Percentiles rank a stretch among this genome's conserved stretches.
Conservation (phyloP, 345 rosid species). For the Turnera subulata region DNA sequence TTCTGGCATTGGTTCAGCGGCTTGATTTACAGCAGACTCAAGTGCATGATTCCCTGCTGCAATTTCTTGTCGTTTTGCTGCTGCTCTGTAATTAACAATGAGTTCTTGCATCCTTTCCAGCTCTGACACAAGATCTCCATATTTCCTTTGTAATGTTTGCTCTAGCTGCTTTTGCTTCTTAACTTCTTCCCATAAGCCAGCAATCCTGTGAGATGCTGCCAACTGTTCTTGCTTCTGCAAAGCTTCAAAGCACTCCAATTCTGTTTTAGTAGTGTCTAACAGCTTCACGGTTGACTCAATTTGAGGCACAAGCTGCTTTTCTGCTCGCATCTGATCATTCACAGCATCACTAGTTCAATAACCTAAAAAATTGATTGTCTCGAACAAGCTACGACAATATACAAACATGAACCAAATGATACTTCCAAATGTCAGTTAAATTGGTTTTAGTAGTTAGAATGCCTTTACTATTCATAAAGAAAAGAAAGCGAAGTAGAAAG, state of each 20-base stretch:
- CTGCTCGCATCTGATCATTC: conserved; percentile 65
- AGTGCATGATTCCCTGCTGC: conserved; percentile 34
- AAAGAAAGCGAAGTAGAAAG: too few relatives aligned
- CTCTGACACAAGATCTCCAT: conserved; percentile 58
- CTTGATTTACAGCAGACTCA: conserved; percentile 27
- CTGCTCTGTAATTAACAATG: conserved; percentile 39
- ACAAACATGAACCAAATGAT: too few relatives aligned
- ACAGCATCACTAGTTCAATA: conserved; percentile 11
- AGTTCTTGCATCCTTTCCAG: conserved; percentile 54
- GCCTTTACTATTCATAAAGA: too few relatives aligned
- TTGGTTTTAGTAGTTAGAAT: too few relatives aligned
- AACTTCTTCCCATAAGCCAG: conserved; percentile 76
- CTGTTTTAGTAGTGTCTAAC: conserved; percentile 81
- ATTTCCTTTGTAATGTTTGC: conserved; percentile 60
- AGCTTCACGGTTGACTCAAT: conserved; percentile 76
- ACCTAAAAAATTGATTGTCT: not conserved
- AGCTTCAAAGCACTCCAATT: conserved; percentile 84
- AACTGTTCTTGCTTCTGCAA: conserved; percentile 92
- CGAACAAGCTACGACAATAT: too few relatives aligned
- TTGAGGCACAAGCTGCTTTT: conserved; percentile 59
- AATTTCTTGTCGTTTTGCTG: conserved; percentile 47
- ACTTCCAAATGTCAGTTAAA: too few relatives aligned
- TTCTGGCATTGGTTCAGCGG: conserved; percentile 18
- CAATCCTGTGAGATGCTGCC: conserved; percentile 81
- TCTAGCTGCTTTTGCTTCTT: conserved; percentile 90